Percentiles rank a stretch among this genome's conserved stretches.
These are phyloP conservation scores for Coemansia sp. DNA, from an alignment of 192 early-diverging fungal genomes.

Conservation along the genomic window DNA sequence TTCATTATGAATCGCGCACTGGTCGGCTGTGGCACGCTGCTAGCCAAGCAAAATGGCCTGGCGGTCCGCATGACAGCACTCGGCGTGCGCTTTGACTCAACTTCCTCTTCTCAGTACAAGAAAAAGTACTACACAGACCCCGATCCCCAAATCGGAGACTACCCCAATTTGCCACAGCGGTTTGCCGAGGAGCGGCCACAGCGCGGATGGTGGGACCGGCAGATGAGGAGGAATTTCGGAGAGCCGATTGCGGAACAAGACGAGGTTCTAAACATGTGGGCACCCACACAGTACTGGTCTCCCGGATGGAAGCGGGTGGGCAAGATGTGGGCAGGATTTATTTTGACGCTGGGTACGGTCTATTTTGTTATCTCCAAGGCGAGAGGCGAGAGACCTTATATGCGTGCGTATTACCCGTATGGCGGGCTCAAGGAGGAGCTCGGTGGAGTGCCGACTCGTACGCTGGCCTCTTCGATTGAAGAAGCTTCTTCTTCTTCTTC, in stretches of 20 bases:
- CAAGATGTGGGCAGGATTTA: conserved; percentile 59
- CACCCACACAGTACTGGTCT: conserved; percentile 64
- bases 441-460: conserved; percentile 53
- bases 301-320: conserved; percentile 60
- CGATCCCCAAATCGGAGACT: conserved; percentile 77
- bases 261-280: conserved; percentile 70
- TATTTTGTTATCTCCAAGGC: conserved; percentile 59
- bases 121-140: conserved; percentile 47
- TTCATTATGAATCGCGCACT: conserved; percentile 44
- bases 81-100: conserved; percentile 9
- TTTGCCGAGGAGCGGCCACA: conserved; percentile 65
- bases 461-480: conserved; percentile 29
- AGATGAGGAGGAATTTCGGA: conserved; percentile 78
- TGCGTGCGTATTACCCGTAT: conserved; percentile 67
- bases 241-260: conserved; percentile 73
- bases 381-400: conserved; percentile 60
- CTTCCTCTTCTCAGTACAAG: conserved; percentile 40
- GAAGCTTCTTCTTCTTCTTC: conserved; percentile 36
- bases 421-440: conserved; percentile 67
- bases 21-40: neutral
- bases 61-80: too few relatives aligned
- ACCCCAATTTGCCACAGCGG: conserved; percentile 71
- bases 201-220: conserved; percentile 71
- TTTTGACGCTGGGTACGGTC: conserved; percentile 58
- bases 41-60: neutral